phyloP scores from a whole-genome alignment of 495 filamentous ascomycete genomes.

The Aspergillus mulundensis region DNA sequence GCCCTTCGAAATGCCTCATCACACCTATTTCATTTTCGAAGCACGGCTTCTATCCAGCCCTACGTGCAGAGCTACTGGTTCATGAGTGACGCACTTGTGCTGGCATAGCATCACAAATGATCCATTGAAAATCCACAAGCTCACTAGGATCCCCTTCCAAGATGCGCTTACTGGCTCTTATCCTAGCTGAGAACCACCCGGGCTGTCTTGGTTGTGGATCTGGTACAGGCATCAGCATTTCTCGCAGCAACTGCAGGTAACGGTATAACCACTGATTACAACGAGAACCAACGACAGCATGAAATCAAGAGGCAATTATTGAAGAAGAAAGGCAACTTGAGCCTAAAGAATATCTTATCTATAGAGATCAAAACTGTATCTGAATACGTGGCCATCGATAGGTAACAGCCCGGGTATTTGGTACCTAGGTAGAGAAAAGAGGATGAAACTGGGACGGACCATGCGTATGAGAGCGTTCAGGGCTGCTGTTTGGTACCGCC shows the following conservation, averaged over 20 bases:
- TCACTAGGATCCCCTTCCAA: background rate
- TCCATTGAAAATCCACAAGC: conserved; percentile 1
- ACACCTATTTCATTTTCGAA: too few species aligned
- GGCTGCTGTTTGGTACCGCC: conserved; percentile 16
- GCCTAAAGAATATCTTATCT: too few species aligned
- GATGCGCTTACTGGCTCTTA: background rate
- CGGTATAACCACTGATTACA: background rate
- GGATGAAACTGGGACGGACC: background rate
- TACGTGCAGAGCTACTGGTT: background rate
- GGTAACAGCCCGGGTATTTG: too few species aligned
- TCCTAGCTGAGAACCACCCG: background rate
- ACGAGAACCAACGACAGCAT: background rate
- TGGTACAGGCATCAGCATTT: conserved; percentile 22
- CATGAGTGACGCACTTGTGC: background rate
- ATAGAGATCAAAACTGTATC: too few species aligned
- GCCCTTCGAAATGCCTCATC: too few species aligned
- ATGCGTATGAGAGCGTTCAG: conserved; percentile 16
- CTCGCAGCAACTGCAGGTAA: conserved; percentile 5
- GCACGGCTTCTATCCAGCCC: background rate
- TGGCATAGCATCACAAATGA: background rate
- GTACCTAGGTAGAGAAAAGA: background rate
- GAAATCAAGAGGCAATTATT: background rate
- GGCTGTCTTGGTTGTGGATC: conserved; percentile 9
- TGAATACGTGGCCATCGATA: background rate
- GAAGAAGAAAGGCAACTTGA: background rate